Conservation (phyloP, 2,329 filamentous ascomycete species). For the Colletotrichum costaricense region DNA sequence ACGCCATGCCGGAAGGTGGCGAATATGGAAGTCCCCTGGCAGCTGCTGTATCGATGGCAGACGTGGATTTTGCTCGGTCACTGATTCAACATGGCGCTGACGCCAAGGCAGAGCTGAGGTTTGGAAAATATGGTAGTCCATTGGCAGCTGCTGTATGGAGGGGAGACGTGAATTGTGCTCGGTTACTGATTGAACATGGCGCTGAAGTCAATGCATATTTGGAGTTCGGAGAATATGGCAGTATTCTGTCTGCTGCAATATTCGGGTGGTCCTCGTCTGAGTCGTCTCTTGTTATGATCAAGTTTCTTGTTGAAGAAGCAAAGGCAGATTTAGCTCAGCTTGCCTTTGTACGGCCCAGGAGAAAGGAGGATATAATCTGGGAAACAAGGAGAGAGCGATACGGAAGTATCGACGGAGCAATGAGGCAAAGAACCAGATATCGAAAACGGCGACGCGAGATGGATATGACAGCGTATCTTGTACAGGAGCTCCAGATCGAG, state of each 20-base stretch:
- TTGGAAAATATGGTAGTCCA: background rate
- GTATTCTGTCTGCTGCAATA: background rate
- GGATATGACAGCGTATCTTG: background rate
- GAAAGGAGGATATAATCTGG: background rate
- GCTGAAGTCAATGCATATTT: background rate
- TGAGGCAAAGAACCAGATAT: background rate
- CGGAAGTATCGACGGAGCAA: background rate
- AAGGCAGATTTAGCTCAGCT: background rate
- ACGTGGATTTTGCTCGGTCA: too few species aligned
- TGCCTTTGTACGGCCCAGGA: background rate
- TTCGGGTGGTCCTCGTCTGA: background rate
- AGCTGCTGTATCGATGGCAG: too few species aligned
- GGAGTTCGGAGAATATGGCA: background rate
- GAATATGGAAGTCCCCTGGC: too few species aligned
- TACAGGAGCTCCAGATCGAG: background rate
- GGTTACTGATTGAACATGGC: background rate
- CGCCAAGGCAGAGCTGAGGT: too few species aligned
- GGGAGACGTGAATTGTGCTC: background rate
- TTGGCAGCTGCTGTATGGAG: background rate
- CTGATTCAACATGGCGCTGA: too few species aligned
- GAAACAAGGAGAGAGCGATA: fast-evolving
- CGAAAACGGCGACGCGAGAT: fast-evolving
- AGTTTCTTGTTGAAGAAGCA: background rate
- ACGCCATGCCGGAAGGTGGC: too few species aligned
- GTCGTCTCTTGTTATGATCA: background rate